Evolutionary conservation across 768 basidiomycete species (phyloP), one percentile per base, ranked within the genome.

Genomic region (Pleurotus eryngii): DNA sequence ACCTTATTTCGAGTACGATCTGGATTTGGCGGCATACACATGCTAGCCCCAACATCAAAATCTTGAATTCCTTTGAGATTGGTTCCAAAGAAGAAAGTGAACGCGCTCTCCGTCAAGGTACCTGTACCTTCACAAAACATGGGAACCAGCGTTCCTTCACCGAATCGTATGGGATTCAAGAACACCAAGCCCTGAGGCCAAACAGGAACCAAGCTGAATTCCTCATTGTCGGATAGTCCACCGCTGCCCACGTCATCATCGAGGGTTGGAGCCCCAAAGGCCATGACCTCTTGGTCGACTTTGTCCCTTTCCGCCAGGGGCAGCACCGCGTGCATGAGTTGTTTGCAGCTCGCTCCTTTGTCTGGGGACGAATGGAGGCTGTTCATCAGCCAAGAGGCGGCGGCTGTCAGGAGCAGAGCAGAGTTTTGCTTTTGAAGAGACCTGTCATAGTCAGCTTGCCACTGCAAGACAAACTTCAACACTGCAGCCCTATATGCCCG

Each of bases 361-460:
- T 72, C 69, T 0, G 68, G 68, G 0, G 59, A 55, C 1, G 68
- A 68, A 56, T 70, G 68, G 2, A 71, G 61, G 1, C 60, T 49
- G 43, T 70, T 71, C 1, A 67, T 17, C 1, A 70, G 56, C 67
- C 66, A 69, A 0, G 57, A 57, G 6, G 57, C 47, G 0, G 60
- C 63, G 2, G 65, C 66, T 0, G 66, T 67, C 5, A 72, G 62
- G 1, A 66, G 49, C 5, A 72, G 57, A 6, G 65, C 64, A 3
- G 22, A 24, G 3, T 2, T 15, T 6, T 3, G 40, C n/a, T 5
- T 20, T 5, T 11, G 48, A 1, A 39, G 15, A 12, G 65, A 61
- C 2, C 26, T 20, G 6, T 2, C 15, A 0, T 62, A 67, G 4
- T 54, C 46, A 3, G 35, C 37, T 48, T 66, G 69, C 50, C 60